Percentiles rank a stretch among this genome's conserved stretches.
Conservation (phyloP, 257 asterid genomes). For the Gentiana macrophylla region DNA sequence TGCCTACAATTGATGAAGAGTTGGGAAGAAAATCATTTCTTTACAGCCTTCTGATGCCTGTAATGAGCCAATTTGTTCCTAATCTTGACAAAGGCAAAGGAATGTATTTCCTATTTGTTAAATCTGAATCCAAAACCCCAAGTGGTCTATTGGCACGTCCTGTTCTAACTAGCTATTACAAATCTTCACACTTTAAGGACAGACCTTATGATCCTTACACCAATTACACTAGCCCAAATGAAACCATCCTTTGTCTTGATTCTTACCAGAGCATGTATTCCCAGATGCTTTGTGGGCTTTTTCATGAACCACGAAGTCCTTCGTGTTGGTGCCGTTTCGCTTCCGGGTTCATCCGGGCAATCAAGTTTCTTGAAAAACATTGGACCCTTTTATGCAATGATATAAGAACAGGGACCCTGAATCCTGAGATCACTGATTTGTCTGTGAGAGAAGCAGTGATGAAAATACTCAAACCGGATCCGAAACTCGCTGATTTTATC, state of each 20-base stretch:
- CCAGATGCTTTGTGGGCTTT: constrained; percentile 38
- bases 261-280: constrained; percentile 39
- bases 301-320: constrained; percentile 23
- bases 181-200: constrained; percentile 22
- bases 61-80: constrained; percentile 31
- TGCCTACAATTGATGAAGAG: constrained; percentile 36
- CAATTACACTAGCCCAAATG: constrained; percentile 34
- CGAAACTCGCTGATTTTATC: constrained; percentile 23
- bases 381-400: constrained; percentile 26
- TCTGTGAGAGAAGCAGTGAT: constrained; percentile 25
- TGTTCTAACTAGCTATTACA: constrained; percentile 30
- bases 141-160: constrained; percentile 30
- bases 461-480: constrained; percentile 24
- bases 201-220: constrained; percentile 28
- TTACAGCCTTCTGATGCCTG: constrained; percentile 34
- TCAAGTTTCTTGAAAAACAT: constrained; percentile 28
- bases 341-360: constrained; percentile 36
- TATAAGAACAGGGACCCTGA: constrained; percentile 22
- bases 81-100: constrained; percentile 30
- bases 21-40: constrained; percentile 22
- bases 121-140: constrained; percentile 29
- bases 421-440: constrained; percentile 17
- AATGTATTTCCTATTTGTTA: constrained; percentile 26
- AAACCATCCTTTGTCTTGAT: constrained; percentile 28
- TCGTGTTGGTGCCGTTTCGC: constrained; percentile 32